Percentiles rank a stretch among this genome's conserved stretches.
Evolutionary conservation across 129 eudicot species (phyloP).

Genomic region (Flaveria ramosissima): DNA sequence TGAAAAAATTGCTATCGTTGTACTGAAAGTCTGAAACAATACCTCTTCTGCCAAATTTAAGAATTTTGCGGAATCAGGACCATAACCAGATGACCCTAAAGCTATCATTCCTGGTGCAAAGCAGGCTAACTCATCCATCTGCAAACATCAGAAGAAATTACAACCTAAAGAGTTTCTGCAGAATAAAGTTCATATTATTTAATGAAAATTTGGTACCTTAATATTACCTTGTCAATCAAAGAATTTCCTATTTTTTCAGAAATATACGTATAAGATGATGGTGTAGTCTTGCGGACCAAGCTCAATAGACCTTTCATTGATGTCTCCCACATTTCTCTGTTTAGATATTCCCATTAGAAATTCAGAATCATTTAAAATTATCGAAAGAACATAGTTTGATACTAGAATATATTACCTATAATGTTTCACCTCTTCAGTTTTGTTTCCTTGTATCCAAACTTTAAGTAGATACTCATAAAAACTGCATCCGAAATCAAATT

Average conservation of each 20-base stretch:
- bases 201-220: neutral
- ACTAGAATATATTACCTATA: slow-evolving; percentile 61
- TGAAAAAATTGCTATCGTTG: neutral
- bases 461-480: slow-evolving; percentile 96
- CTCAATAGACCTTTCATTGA: slow-evolving; percentile 90
- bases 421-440: slow-evolving; percentile 71
- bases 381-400: neutral
- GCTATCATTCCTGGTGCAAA: slow-evolving; percentile 98
- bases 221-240: slow-evolving; percentile 72
- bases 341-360: neutral
- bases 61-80: slow-evolving; percentile 62
- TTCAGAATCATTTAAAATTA: neutral
- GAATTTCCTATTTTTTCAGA: slow-evolving; percentile 84
- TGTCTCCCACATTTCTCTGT: slow-evolving; percentile 99
- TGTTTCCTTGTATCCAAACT: slow-evolving; percentile 99
- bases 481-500: slow-evolving; percentile 52
- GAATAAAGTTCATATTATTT: neutral
- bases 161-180: neutral
- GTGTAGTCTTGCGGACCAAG: slow-evolving; percentile 85
- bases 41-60: slow-evolving; percentile 91
- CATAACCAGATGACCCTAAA: slow-evolving; percentile 84
- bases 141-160: slow-evolving; percentile 20
- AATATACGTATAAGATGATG: slow-evolving; percentile 82
- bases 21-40: neutral
- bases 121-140: slow-evolving; percentile 97